Evolutionary conservation across 306 rosid genomes (phyloP).

Genomic region (Macrotyloma uniflorum): DNA sequence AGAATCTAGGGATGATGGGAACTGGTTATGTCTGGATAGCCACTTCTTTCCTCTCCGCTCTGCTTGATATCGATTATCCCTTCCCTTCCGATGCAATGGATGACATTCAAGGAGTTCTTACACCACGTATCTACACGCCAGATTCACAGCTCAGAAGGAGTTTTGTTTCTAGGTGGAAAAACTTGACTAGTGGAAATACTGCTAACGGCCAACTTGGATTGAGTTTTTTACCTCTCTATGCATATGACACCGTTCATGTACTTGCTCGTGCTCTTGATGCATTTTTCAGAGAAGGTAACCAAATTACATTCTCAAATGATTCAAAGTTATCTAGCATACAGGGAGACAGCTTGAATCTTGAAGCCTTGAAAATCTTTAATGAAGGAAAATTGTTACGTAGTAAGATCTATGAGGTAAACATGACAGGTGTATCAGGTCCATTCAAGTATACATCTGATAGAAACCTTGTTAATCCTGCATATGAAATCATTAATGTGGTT

Average conservation of each 20-base stretch:
- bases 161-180: slow-evolving; percentile 79
- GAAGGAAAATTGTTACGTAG: slow-evolving; percentile 60
- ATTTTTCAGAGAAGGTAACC: slow-evolving; percentile 77
- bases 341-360: slow-evolving; percentile 59
- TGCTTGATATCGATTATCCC: slow-evolving; percentile 61
- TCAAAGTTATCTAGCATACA: slow-evolving; percentile 47
- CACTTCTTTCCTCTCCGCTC: slow-evolving; percentile 68
- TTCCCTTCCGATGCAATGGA: slow-evolving; percentile 50
- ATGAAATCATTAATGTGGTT: slow-evolving; percentile 77
- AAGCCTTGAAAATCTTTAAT: slow-evolving; percentile 70
- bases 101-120: slow-evolving; percentile 73
- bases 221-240: slow-evolving; percentile 59
- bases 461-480: slow-evolving; percentile 72
- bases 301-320: slow-evolving; percentile 68
- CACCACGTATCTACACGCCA: slow-evolving; percentile 70
- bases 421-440: slow-evolving; percentile 78
- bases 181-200: slow-evolving; percentile 56
- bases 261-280: slow-evolving; percentile 82
- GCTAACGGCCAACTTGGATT: slow-evolving; percentile 53
- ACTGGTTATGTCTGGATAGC: slow-evolving; percentile 94
- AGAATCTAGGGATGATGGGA: slow-evolving; percentile 80
- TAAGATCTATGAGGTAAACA: slow-evolving; percentile 60
- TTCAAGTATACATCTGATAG: slow-evolving; percentile 59
- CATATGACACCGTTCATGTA: slow-evolving; percentile 86
- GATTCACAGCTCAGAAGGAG: slow-evolving; percentile 66